Conservation (phyloP, 2,329 filamentous ascomycete genomes). For the Aspergillus quadricinctus region DNA sequence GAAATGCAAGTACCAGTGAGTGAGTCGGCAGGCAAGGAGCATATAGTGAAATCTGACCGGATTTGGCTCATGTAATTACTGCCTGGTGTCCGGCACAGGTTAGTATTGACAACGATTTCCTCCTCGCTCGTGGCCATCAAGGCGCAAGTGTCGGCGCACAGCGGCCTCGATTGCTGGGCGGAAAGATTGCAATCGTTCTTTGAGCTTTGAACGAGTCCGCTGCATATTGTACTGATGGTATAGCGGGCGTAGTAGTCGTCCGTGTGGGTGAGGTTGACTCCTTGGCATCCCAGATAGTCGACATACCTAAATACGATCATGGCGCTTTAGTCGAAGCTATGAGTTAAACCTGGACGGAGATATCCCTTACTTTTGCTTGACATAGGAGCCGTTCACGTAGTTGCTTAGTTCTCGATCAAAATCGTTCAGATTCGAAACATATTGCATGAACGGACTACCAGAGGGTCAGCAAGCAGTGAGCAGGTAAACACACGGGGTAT, state of each 20-base stretch:
- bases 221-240: constrained; percentile 88
- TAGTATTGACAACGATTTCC: constrained; percentile 68
- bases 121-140: constrained; percentile 86
- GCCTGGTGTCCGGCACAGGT: constrained; percentile 66
- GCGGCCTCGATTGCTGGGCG: constrained; percentile 60
- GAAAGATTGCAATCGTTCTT: constrained; percentile 64
- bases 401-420: constrained; percentile 71
- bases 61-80: constrained; percentile 69
- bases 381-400: constrained; percentile 72
- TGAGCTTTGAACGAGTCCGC: constrained; percentile 88
- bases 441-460: constrained; percentile 74
- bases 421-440: constrained; percentile 67
- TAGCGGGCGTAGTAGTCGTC: constrained; percentile 86
- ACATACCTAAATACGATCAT: constrained; percentile 62
- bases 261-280: constrained; percentile 72
- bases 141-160: constrained; percentile 88
- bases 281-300: constrained; percentile 72
- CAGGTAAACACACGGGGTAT: constrained; percentile 21
- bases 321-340: constrained; percentile 3
- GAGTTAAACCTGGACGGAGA: not conserved
- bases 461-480: constrained; percentile 22
- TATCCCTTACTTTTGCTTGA: constrained; percentile 66
- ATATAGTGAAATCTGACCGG: constrained; percentile 86
- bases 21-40: constrained; percentile 74
- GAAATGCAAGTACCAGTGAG: constrained; percentile 71